Evolutionary conservation across 345 rosid genomes (phyloP).

Genomic region (Erysimum cheiranthoides): DNA sequence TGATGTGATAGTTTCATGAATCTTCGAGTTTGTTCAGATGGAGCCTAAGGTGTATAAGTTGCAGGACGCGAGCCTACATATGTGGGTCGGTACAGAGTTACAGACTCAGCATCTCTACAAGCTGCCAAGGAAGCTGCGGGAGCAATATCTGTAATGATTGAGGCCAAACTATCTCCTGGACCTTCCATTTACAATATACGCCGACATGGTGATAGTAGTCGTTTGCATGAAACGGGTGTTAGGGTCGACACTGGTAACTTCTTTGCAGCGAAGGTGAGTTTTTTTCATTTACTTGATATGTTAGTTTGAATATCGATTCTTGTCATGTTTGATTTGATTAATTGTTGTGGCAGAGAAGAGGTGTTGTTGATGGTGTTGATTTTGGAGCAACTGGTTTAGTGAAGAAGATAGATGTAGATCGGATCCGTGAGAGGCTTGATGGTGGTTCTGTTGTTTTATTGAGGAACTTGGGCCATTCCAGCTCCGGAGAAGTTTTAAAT

Average conservation of each 20-base stretch:
- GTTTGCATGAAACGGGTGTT: conserved; percentile 89
- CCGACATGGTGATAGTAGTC: conserved; percentile 91
- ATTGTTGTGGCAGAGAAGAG: conserved; percentile 71
- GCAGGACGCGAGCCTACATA: conserved; percentile 74
- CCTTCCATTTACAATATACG: conserved; percentile 84
- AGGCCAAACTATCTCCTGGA: conserved; percentile 95
- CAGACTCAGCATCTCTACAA: conserved; percentile 75
- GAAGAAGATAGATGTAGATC: conserved; percentile 83
- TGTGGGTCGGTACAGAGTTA: conserved; percentile 79
- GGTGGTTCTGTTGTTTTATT: conserved; percentile 79
- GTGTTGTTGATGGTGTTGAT: conserved; percentile 92
- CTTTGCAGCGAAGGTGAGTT: conserved; percentile 88
- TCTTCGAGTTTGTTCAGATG: conserved; percentile 37
- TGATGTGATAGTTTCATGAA: conserved; percentile 21
- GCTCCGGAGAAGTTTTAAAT: conserved; percentile 95
- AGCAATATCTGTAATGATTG: conserved; percentile 79
- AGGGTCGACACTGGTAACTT: conserved; percentile 97
- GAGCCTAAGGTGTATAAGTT: conserved; percentile 45
- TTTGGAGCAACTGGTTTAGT: conserved; percentile 97
- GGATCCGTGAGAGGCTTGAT: conserved; percentile 89
- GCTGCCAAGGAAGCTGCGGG: conserved; percentile 96
- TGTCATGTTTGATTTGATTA: conserved; percentile 18
- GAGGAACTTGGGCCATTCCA: conserved; percentile 93
- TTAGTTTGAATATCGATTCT: conserved; percentile 19
- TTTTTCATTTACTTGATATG: not conserved